phyloP scores from a whole-genome alignment of 2,329 filamentous ascomycete genomes.

The Epichloe amarillans region DNA sequence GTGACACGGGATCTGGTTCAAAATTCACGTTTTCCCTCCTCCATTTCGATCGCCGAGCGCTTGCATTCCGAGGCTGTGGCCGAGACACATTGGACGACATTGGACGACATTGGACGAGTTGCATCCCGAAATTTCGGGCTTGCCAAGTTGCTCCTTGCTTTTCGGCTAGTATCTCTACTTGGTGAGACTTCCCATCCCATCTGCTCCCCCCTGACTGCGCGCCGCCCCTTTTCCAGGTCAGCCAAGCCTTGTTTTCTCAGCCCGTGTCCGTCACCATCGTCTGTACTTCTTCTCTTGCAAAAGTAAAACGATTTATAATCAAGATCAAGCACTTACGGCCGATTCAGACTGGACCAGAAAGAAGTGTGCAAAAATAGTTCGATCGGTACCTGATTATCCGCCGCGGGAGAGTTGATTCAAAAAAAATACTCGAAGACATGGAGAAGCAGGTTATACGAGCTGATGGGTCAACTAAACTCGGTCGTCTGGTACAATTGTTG shows the following conservation, averaged over 20 bases:
- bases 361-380: too few relatives aligned
- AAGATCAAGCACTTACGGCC: too few relatives aligned
- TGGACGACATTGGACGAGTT: neutral
- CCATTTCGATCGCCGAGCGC: neutral
- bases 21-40: neutral
- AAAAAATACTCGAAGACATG: too few relatives aligned
- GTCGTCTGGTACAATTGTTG: too few relatives aligned
- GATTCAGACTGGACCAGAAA: too few relatives aligned
- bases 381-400: too few relatives aligned
- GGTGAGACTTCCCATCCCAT: too few relatives aligned
- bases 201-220: neutral
- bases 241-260: neutral
- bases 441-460: too few relatives aligned
- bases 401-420: too few relatives aligned
- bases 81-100: neutral
- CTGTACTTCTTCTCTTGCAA: too few relatives aligned
- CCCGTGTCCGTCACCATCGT: neutral
- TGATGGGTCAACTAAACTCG: too few relatives aligned
- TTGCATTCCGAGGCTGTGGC: neutral
- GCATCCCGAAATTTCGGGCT: neutral
- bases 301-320: too few relatives aligned
- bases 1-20: neutral
- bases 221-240: neutral
- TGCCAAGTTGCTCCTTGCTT: neutral
- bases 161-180: neutral